Conservation (phyloP, 75 land plant genomes). For the Selaginella moellendorffii region DNA sequence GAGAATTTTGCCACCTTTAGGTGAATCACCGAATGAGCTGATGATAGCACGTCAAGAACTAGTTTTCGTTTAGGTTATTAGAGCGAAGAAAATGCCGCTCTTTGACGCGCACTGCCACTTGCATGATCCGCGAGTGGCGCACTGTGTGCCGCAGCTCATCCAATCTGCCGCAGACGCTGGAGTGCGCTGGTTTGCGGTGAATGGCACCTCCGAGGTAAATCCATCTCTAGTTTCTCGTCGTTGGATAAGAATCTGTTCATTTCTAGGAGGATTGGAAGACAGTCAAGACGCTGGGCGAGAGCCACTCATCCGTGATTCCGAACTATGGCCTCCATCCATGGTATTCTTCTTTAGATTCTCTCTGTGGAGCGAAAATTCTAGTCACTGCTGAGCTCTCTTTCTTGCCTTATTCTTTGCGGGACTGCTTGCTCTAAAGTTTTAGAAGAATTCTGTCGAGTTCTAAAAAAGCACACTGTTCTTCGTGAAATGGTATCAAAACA, state of each 20-base stretch:
- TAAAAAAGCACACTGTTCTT: too few relatives aligned
- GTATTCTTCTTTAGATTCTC: slow-evolving; percentile 19
- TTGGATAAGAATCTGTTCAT: background rate
- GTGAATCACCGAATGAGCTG: too few relatives aligned
- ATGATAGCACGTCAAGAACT: too few relatives aligned
- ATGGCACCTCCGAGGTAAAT: slow-evolving; percentile 63
- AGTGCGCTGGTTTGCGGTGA: slow-evolving; percentile 57
- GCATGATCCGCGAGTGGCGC: slow-evolving; percentile 47
- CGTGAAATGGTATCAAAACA: too few relatives aligned
- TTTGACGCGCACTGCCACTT: slow-evolving; percentile 90
- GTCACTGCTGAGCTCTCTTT: background rate
- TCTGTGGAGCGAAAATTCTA: background rate
- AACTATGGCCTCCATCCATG: slow-evolving; percentile 94
- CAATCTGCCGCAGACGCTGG: slow-evolving; percentile 35
- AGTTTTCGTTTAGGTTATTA: background rate
- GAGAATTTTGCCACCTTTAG: too few relatives aligned
- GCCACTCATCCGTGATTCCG: slow-evolving; percentile 43
- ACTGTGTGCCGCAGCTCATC: slow-evolving; percentile 35
- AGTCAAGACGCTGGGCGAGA: slow-evolving; percentile 59
- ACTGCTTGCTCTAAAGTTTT: too few relatives aligned
- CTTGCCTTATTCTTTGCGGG: too few relatives aligned
- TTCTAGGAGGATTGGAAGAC: slow-evolving; percentile 64
- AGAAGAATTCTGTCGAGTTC: too few relatives aligned
- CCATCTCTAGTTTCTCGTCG: background rate
- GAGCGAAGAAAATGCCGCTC: slow-evolving; percentile 19